phyloP scores from a whole-genome alignment of 2,329 filamentous ascomycete genomes.

The Diatrype stigma region DNA sequence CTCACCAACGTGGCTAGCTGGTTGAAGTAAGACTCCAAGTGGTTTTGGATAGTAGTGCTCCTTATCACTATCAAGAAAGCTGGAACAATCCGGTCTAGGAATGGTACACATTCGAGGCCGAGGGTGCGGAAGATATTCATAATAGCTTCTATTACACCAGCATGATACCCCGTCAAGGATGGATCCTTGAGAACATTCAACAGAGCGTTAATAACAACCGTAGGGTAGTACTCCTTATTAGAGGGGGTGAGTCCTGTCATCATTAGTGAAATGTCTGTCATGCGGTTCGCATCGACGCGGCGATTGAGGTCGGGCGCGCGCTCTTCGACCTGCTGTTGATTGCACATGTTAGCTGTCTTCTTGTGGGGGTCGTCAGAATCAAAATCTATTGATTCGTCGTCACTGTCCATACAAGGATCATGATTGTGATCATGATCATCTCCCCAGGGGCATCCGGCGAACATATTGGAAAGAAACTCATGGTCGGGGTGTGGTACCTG shows the following conservation, averaged over 20 bases:
- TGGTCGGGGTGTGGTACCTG: slow-evolving; percentile 46
- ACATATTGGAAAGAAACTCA: slow-evolving; percentile 11
- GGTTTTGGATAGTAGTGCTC: slow-evolving; percentile 64
- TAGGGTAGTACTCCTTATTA: slow-evolving; percentile 97
- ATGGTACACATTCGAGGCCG: slow-evolving; percentile 91
- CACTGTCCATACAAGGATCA: slow-evolving; percentile 8
- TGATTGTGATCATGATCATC: slow-evolving; percentile 1
- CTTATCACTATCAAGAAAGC: slow-evolving; percentile 88
- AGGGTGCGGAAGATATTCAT: slow-evolving; percentile 98
- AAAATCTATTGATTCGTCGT: slow-evolving; percentile 10
- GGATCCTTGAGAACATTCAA: slow-evolving; percentile 88
- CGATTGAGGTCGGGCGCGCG: slow-evolving; percentile 76
- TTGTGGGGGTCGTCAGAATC: slow-evolving; percentile 3
- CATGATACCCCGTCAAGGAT: slow-evolving; percentile 86
- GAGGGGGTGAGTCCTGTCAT: slow-evolving; percentile 97
- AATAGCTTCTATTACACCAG: slow-evolving; percentile 91
- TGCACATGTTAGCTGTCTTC: slow-evolving; percentile 13
- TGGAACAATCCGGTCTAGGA: slow-evolving; percentile 89
- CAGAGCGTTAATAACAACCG: slow-evolving; percentile 93
- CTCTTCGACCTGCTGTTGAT: slow-evolving; percentile 73
- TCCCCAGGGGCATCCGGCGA: slow-evolving; percentile 8
- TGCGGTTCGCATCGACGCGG: slow-evolving; percentile 56
- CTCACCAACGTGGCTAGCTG: slow-evolving; percentile 89
- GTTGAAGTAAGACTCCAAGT: slow-evolving; percentile 95
- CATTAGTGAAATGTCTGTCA: slow-evolving; percentile 94